phyloP scores from a whole-genome alignment of 176 grass and related monocot species.

The Ensete ventricosum region DNA sequence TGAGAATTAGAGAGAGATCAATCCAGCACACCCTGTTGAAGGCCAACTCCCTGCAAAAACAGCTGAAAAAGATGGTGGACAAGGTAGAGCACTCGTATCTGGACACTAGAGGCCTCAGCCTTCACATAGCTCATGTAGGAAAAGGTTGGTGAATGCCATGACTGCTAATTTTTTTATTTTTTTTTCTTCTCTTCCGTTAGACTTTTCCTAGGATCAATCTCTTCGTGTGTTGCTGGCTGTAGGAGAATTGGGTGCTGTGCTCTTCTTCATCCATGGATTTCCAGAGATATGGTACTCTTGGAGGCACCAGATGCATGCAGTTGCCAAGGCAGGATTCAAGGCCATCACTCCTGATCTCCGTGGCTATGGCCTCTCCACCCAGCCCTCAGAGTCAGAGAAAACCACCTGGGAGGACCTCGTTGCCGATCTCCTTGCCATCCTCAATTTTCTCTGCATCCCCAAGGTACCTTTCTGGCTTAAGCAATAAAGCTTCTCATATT shows the following conservation, averaged over 20 bases:
- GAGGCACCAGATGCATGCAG: conserved; percentile 59
- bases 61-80: background rate
- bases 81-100: background rate
- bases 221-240: background rate
- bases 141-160: background rate
- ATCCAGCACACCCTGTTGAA: too few species aligned
- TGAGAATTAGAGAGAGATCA: too few species aligned
- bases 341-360: conserved; percentile 51
- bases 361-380: conserved; percentile 49
- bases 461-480: conserved; percentile 5
- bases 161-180: background rate
- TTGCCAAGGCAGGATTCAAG: conserved; percentile 42
- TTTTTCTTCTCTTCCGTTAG: background rate
- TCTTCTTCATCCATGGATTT: conserved; percentile 28
- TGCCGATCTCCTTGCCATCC: conserved; percentile 30
- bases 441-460: conserved; percentile 8
- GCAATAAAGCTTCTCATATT: background rate
- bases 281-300: conserved; percentile 70
- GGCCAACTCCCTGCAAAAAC: too few species aligned
- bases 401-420: conserved; percentile 39
- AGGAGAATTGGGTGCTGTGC: conserved; percentile 13
- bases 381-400: conserved; percentile 33
- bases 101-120: conserved; percentile 29
- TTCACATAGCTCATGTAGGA: conserved; percentile 31
- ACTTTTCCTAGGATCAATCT: background rate